Percentiles rank a stretch among this genome's conserved stretches.
These are phyloP conservation scores for Inga oerstediana DNA, from an alignment of 306 rosid genomes.

Conservation along the genomic window DNA sequence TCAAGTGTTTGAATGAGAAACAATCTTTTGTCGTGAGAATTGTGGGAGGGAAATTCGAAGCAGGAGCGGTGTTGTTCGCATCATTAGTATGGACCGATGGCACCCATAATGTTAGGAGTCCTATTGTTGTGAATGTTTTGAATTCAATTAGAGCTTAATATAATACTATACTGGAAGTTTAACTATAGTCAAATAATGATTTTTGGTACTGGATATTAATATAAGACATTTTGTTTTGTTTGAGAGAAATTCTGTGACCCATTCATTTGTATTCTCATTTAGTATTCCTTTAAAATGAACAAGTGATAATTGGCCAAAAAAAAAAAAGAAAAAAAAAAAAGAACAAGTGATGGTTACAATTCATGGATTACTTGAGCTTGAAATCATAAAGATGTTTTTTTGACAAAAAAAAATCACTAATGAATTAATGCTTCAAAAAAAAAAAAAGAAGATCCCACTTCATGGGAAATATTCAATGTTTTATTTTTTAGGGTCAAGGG, in stretches of 20 bases:
- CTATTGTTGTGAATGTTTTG: slow-evolving; percentile 12
- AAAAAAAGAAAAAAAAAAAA: too few species aligned
- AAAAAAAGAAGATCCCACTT: too few species aligned
- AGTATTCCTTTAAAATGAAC: too few species aligned
- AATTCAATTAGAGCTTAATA: neutral
- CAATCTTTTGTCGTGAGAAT: slow-evolving; percentile 37
- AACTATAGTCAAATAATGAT: neutral
- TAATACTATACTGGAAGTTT: neutral
- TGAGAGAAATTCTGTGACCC: neutral
- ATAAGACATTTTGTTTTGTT: neutral
- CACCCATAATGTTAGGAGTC: slow-evolving; percentile 40
- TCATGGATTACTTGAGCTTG: too few species aligned
- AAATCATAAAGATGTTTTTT: too few species aligned
- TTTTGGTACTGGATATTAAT: neutral
- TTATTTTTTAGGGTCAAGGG: too few species aligned
- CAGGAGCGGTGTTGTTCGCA: neutral
- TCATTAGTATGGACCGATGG: slow-evolving; percentile 45
- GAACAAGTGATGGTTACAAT: too few species aligned
- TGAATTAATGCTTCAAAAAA: too few species aligned
- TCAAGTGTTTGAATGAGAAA: slow-evolving; percentile 37
- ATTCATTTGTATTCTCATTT: neutral
- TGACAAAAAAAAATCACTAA: too few species aligned
- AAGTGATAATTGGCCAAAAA: too few species aligned
- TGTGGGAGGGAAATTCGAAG: neutral
- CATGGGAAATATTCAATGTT: too few species aligned